These are phyloP conservation scores for Lasiodiplodia sp. DNA, from an alignment of 2,329 filamentous ascomycete genomes.

Conservation along the genomic window DNA sequence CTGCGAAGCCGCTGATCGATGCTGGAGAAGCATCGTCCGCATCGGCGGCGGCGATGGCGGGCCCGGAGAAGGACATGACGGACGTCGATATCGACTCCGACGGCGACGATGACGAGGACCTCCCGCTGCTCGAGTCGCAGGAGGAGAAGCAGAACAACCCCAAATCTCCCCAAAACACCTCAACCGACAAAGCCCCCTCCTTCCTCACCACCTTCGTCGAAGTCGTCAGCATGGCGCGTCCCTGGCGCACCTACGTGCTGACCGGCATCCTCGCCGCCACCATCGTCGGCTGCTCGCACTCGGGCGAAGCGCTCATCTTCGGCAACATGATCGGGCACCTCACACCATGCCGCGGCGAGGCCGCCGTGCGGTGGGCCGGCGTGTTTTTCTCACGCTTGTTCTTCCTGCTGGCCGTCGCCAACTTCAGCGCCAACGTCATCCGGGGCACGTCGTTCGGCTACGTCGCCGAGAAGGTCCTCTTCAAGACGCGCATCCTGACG, in stretches of 20 bases:
- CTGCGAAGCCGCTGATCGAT: background rate
- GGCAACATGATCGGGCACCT: conserved; percentile 15
- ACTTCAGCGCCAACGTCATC: conserved; percentile 3
- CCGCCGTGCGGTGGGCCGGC: background rate
- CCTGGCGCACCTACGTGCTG: background rate
- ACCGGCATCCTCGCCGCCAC: conserved; percentile 4
- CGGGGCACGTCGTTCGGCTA: background rate
- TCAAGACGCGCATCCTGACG: conserved; percentile 11
- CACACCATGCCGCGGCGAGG: background rate
- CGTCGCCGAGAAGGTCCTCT: background rate
- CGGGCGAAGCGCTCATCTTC: conserved; percentile 9
- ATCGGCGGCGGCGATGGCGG: background rate
- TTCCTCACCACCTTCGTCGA: conserved; percentile 12
- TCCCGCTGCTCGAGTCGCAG: conserved; percentile 11
- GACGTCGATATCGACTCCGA: conserved; percentile 9
- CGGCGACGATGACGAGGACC: background rate
- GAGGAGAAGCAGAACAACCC: conserved; percentile 4
- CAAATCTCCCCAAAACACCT: background rate
- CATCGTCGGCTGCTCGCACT: conserved; percentile 13
- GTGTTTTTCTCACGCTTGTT: background rate
- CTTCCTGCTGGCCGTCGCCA: conserved; percentile 5
- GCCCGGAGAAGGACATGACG: background rate
- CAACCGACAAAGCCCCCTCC: background rate
- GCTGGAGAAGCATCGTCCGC: background rate
- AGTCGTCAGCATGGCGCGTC: background rate